Evolutionary conservation across 345 rosid genomes (phyloP), one percentile per base, ranked within the genome.

Genomic region (Salix dunnii): DNA sequence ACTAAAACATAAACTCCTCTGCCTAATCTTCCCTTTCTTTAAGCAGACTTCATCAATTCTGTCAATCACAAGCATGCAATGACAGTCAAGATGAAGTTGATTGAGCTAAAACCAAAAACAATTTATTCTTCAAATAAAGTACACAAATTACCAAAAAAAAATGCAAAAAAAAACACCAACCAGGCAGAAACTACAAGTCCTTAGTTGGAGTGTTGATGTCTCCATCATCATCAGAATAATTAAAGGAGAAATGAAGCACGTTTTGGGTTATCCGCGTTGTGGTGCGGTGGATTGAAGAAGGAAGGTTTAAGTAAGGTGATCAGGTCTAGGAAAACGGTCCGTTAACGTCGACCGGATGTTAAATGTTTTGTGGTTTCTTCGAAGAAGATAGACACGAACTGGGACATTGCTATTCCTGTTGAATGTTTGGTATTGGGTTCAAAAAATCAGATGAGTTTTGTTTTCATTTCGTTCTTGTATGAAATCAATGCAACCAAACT

Each of bases 221-320:
- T 20, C 84, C 85, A 68, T 84, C 87, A 14, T 78, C 87, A 25
- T 80, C 88, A 2, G 81, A 77, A 35, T 35, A 90, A 67, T 91
- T 91, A 33, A 82, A 38, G 72, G 89, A 88, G 79, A 89, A 92
- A 35, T 88, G 90, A 65, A 92, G 74, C 1, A 90, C 74, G 84
- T 92, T 90, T 63, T 89, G 94, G 77, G 94, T 77, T 14, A 92
- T 21, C 62, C 92, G 91, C 4, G 91, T 86, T 27, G 88, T 81
- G 64, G 86, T 86, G 71, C 85, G 91, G 77, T 90, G 61, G 77
- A 87, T 7, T 25, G 94, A 85, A 23, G 83, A 82, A 3, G 92
- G 94, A 70, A 89, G 66, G 70, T 79, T 80, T 60, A 88, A 35
- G 73, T 3, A 88, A 86, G 62, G 91, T 68, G 9, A 85, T 35